Conservation (phyloP, 768 basidiomycete species). For the Boletellus sp. region DNA sequence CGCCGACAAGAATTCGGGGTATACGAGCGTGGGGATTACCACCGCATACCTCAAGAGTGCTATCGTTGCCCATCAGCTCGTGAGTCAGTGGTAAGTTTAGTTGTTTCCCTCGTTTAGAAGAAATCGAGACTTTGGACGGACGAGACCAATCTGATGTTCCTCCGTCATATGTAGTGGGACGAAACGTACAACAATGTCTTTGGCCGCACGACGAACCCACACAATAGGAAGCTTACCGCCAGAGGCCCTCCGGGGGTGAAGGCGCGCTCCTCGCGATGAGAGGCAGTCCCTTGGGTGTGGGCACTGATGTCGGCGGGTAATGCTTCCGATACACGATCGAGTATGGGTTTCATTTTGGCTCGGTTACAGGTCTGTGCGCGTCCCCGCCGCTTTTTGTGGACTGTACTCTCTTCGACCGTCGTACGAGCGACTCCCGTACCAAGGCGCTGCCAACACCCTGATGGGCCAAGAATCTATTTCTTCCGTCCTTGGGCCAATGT, state of each 20-base stretch:
- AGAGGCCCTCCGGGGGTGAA: slow-evolving; percentile 88
- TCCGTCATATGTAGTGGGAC: slow-evolving; percentile 48
- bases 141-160: background rate
- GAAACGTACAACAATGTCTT: slow-evolving; percentile 81
- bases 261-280: slow-evolving; percentile 63
- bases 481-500: slow-evolving; percentile 75
- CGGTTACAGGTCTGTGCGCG: slow-evolving; percentile 58
- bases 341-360: background rate
- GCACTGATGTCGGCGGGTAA: slow-evolving; percentile 80
- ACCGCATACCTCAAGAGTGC: slow-evolving; percentile 30
- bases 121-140: background rate
- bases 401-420: slow-evolving; percentile 74
- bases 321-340: background rate
- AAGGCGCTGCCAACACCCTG: slow-evolving; percentile 58
- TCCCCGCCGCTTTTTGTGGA: slow-evolving; percentile 67
- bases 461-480: slow-evolving; percentile 71
- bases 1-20: slow-evolving; percentile 17
- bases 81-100: slow-evolving; percentile 42
- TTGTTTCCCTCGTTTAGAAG: background rate
- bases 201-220: slow-evolving; percentile 75
- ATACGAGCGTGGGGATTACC: slow-evolving; percentile 27
- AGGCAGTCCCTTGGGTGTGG: slow-evolving; percentile 58
- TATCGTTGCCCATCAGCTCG: slow-evolving; percentile 24
- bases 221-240: slow-evolving; percentile 64
- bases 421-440: slow-evolving; percentile 68